A percentile compares a stretch with the other conserved stretches of the same genome.
phyloP scores from a whole-genome alignment of 2,329 filamentous ascomycete genomes.

The Tolypocladium tundrense region DNA sequence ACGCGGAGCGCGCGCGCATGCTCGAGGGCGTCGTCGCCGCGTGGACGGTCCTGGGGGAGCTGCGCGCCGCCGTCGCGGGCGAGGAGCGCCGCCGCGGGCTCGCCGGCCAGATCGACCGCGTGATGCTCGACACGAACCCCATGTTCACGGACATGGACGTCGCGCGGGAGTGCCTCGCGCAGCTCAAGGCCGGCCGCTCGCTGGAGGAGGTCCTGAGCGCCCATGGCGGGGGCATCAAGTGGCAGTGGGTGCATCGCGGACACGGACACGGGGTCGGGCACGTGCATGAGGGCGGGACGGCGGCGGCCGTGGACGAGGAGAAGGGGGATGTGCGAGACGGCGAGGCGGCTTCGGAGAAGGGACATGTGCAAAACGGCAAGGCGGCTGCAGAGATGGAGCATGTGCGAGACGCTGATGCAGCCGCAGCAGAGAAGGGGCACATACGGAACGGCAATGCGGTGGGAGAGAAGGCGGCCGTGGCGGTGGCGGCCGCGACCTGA shows the following conservation, averaged over 20 bases:
- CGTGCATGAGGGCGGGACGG: background rate
- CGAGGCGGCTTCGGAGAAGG: background rate
- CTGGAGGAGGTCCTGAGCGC: conserved; percentile 13
- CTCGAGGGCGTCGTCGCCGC: conserved; percentile 17
- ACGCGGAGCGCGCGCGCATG: conserved; percentile 17
- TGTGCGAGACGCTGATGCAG: background rate
- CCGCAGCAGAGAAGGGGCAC: too few species aligned
- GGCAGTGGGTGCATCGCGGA: background rate
- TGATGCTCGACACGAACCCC: conserved; percentile 15
- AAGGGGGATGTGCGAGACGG: background rate
- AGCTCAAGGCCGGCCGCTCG: conserved; percentile 31
- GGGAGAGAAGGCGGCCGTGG: background rate
- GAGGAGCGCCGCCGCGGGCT: conserved; percentile 25
- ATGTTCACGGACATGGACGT: conserved; percentile 39
- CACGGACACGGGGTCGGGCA: background rate
- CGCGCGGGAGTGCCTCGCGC: conserved; percentile 34
- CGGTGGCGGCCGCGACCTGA: background rate
- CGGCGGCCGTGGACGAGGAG: background rate
- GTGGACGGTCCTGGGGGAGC: conserved; percentile 21
- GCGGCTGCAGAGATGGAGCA: background rate
- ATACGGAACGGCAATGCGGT: background rate
- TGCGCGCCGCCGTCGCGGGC: conserved; percentile 14
- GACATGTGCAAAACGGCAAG: background rate
- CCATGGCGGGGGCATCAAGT: background rate
- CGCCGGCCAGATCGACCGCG: conserved; percentile 22